Conservation (phyloP, 768 basidiomycete species). For the Trametes cingulata region DNA sequence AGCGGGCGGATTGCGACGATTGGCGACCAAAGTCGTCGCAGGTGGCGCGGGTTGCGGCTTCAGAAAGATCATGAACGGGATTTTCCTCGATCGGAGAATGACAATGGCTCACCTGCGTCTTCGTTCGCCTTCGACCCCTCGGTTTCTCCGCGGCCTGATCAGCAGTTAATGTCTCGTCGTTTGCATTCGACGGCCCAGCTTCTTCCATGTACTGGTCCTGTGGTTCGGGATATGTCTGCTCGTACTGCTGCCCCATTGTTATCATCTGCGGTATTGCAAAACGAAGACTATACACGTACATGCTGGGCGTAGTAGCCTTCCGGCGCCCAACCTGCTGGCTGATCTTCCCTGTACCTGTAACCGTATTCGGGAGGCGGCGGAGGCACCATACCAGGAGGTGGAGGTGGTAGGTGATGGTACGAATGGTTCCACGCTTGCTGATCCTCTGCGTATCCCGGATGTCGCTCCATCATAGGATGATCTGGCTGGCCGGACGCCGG, state of each 20-base stretch:
- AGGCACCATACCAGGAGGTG: conserved; percentile 46
- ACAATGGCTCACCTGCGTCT: conserved; percentile 48
- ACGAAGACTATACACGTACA: conserved; percentile 5
- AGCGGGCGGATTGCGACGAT: conserved; percentile 63
- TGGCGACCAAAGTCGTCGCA: conserved; percentile 65
- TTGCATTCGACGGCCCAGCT: conserved; percentile 45
- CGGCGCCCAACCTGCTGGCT: conserved; percentile 42
- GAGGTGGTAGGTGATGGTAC: conserved; percentile 43
- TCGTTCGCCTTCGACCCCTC: conserved; percentile 69
- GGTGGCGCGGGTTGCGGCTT: conserved; percentile 59
- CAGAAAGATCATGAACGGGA: not conserved
- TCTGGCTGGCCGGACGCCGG: conserved; percentile 12
- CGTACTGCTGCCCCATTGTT: conserved; percentile 43
- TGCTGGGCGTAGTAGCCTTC: conserved; percentile 23
- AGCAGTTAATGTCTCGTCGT: conserved; percentile 36
- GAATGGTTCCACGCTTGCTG: conserved; percentile 50
- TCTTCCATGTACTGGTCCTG: conserved; percentile 58
- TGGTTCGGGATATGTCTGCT: conserved; percentile 54
- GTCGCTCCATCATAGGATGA: conserved; percentile 48
- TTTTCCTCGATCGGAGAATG: not conserved
- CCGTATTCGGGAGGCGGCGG: conserved; percentile 50
- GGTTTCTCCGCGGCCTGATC: conserved; percentile 42
- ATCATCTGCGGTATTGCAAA: not conserved
- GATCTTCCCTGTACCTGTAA: conserved; percentile 67
- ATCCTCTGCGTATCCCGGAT: conserved; percentile 48